Evolutionary conservation across 352 stramenopile species (phyloP), one percentile per base, ranked within the genome.

Genomic region (Phytophthora litchii): DNA sequence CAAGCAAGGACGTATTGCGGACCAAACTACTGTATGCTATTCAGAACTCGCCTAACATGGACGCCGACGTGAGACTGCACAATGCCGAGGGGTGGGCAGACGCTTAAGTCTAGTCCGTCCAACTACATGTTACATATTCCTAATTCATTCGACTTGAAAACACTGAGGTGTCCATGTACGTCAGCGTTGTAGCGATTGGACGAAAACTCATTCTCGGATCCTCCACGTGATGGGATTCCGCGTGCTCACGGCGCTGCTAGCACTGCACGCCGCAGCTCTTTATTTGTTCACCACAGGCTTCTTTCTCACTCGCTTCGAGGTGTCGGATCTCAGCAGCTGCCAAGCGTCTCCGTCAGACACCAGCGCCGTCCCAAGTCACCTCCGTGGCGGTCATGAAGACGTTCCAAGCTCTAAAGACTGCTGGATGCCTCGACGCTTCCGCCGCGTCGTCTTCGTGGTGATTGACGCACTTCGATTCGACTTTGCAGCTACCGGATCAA

Each of bases 381-480:
- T 61, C 29, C 46, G 43, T 36, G 36, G 44, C 10, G 66, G 45
- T 2, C 34, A 56, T 46, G 51, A 65, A 40, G 23, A 41, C 47
- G 3, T 23, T 17, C n/a, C 34, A n/a, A 58, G 2, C 13, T 41
- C 40, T 4, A 21, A 66, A 37, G 36, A 35, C 36, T 96, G 88
- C 73, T 95, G 87, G 88, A 82, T 89, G 73, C 72, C 80, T 29
- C 69, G 60, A 21, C 79, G 80, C 58, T 96, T 94, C 67, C 67
- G 79, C 14, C 79, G 87, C 46, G 76, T 98, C 32, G 83, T 98
- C 11, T 94, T 99, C 59, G 67, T 99, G 12, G 89, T 99, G 1
- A 91, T 99, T 16, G 97, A 99, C 67, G 97, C 96, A 14, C 74
- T 99, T 42, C 82, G 96, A 27, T 99, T 98, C 69, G 97, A 99